Conservation (phyloP, 352 stramenopile species). For the Pythium pectinolyticum region DNA sequence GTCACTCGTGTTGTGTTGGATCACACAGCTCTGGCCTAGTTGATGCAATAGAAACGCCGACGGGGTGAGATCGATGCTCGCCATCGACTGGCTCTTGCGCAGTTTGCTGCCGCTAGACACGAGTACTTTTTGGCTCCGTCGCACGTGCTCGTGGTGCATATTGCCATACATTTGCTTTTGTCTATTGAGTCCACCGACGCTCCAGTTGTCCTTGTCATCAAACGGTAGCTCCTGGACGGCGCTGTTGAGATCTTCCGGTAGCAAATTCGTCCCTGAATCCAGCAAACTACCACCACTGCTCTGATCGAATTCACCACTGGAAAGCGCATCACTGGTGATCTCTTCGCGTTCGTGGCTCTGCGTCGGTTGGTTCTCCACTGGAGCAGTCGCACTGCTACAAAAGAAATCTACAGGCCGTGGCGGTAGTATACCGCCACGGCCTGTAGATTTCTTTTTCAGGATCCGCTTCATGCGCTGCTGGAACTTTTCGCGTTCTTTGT, state of each 20-base stretch:
- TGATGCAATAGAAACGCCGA: slow-evolving; percentile 71
- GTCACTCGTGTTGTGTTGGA: slow-evolving; percentile 36
- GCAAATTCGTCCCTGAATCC: slow-evolving; percentile 24
- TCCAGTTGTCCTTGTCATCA: slow-evolving; percentile 82
- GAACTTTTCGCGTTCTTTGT: slow-evolving; percentile 65
- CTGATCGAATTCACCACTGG: background rate
- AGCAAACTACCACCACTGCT: background rate
- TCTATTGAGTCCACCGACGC: slow-evolving; percentile 67
- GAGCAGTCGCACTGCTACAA: too few species aligned
- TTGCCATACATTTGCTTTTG: slow-evolving; percentile 76
- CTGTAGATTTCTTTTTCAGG: slow-evolving; percentile 48
- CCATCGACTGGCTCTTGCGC: slow-evolving; percentile 33
- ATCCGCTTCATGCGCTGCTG: slow-evolving; percentile 72
- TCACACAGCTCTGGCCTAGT: slow-evolving; percentile 60
- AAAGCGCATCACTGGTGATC: slow-evolving; percentile 2
- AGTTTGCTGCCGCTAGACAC: slow-evolving; percentile 37
- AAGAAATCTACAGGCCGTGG: too few species aligned
- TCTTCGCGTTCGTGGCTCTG: background rate
- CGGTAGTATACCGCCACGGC: too few species aligned
- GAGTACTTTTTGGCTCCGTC: slow-evolving; percentile 51
- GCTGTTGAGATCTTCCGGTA: slow-evolving; percentile 43
- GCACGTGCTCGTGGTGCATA: slow-evolving; percentile 66
- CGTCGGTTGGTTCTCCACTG: background rate
- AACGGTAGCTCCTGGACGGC: slow-evolving; percentile 51
- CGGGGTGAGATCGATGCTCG: slow-evolving; percentile 53